Conservation (phyloP, 1,284 basidiomycete genomes). For the Pisolithus thermaeus region DNA sequence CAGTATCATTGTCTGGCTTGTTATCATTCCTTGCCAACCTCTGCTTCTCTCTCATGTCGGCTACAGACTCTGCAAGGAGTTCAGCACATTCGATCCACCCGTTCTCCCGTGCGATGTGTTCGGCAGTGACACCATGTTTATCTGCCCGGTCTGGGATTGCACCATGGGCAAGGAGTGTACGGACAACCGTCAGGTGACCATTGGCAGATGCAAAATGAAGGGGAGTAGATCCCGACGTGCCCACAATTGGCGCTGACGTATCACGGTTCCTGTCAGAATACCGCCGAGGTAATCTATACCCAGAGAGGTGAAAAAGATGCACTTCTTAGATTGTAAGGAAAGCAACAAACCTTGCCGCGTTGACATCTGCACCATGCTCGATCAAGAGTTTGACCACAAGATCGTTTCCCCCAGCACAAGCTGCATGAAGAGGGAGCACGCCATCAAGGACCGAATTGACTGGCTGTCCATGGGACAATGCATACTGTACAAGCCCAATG, state of each 20-base stretch:
- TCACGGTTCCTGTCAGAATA: constrained; percentile 72
- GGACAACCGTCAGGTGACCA: constrained; percentile 72
- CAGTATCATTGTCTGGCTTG: constrained; percentile 2
- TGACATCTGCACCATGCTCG: constrained; percentile 89
- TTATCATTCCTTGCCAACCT: constrained; percentile 1
- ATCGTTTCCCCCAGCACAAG: constrained; percentile 81
- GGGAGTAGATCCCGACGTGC: constrained; percentile 80
- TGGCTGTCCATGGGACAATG: constrained; percentile 88
- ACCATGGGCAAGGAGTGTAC: constrained; percentile 73
- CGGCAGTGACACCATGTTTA: constrained; percentile 83
- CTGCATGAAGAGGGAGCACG: constrained; percentile 87
- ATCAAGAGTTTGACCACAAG: constrained; percentile 82
- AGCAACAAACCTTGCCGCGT: constrained; percentile 66
- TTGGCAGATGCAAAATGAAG: constrained; percentile 95
- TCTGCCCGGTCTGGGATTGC: constrained; percentile 75
- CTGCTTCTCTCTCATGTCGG: constrained; percentile 20
- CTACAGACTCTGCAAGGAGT: constrained; percentile 32
- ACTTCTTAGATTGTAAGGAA: not conserved
- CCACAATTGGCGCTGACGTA: constrained; percentile 62
- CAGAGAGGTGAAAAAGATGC: constrained; percentile 1
- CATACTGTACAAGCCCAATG: constrained; percentile 82
- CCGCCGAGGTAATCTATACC: constrained; percentile 62
- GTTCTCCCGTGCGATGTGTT: constrained; percentile 62
- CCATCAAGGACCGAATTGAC: constrained; percentile 91
- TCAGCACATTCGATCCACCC: constrained; percentile 63